Base-by-base conservation (phyloP, 495 filamentous ascomycete species). In the Hypoxylon fuscum region DNA sequence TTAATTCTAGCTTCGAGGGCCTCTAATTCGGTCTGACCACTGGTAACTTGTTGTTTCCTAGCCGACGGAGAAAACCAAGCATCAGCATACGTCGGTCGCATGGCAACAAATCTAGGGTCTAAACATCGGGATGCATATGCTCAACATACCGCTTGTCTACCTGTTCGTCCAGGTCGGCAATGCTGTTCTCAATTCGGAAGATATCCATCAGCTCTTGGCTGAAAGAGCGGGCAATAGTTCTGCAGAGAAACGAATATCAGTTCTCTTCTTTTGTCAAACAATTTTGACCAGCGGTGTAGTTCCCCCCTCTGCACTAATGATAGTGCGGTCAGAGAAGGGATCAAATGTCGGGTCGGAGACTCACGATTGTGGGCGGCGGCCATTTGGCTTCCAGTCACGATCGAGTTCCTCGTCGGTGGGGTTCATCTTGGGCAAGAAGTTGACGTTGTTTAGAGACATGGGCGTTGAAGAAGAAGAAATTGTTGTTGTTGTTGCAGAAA, bases 201-300 rank as follows among this genome's bases (percentile, higher is more conserved):
- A 93, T 88, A 73, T 92, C 90, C 77, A 96, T 90, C 50, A 98
- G 82, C 69, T 90, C 90, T 20, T 87, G 79, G 25, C 91, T 92
- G 80, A 98, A 97, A 53, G 87, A 89, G 53, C 88, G 88, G 20
- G 93, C 93, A 73, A 96, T 87, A 52, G 90, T 94, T 55, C 93
- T 97, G 76, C 25, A 64, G 31, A 44, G 34, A 54, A 53, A 59
- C 10, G 3, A 21, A 34, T 46, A 17, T 55, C 31, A 62, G 54
- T 48, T 15, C 1, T 27, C 37, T 22, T 17, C 43, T 11, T 32
- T 27, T 22, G 3, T 40, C n/a, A 9, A 46, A 51, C 3, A 23
- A 14, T 37, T 8, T 51, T 1, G 23, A 2, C 25, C 17, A 31
- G 55, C 15, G 27, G 29, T 27, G 47, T 20, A 17, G 42, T n/a